Percentiles rank a stretch among this genome's conserved stretches.
phyloP scores from a whole-genome alignment of 2,329 filamentous ascomycete species.

The Phialocephala subalpina region DNA sequence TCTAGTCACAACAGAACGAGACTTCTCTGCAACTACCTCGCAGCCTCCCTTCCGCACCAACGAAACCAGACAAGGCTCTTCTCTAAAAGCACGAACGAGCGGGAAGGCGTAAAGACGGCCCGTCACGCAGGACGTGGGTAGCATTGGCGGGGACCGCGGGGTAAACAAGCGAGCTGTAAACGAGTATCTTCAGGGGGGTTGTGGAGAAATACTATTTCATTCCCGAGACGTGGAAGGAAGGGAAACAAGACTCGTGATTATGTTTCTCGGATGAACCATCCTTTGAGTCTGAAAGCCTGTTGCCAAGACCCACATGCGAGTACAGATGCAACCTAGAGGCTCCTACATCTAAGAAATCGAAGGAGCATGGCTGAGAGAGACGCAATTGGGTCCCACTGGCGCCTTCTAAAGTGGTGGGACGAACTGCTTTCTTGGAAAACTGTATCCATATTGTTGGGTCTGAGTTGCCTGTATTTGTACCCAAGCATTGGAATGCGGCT shows the following conservation, averaged over 20 bases:
- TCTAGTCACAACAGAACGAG: too few relatives aligned
- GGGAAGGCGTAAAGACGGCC: conserved; percentile 4
- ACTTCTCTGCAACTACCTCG: too few relatives aligned
- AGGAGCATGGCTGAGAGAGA: neutral
- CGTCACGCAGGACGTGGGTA: neutral
- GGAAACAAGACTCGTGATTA: neutral
- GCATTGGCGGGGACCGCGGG: neutral
- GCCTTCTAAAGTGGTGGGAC: neutral
- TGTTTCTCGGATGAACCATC: too few relatives aligned
- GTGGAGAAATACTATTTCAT: neutral
- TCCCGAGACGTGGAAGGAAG: neutral
- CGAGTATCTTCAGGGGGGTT: neutral
- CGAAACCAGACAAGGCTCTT: too few relatives aligned
- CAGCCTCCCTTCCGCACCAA: too few relatives aligned
- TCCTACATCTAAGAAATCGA: too few relatives aligned
- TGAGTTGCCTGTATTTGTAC: neutral
- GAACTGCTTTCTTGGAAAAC: neutral
- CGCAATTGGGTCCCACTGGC: neutral
- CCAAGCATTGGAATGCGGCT: neutral
- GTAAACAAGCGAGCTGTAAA: neutral
- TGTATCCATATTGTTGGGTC: neutral
- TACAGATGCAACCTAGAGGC: too few relatives aligned
- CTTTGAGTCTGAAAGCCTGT: too few relatives aligned
- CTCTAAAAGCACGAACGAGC: neutral
- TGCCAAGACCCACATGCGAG: too few relatives aligned